Percentiles rank a stretch among this genome's conserved stretches.
phyloP scores from a whole-genome alignment of 1,284 basidiomycete genomes.

The Ceratobasidium sp. region DNA sequence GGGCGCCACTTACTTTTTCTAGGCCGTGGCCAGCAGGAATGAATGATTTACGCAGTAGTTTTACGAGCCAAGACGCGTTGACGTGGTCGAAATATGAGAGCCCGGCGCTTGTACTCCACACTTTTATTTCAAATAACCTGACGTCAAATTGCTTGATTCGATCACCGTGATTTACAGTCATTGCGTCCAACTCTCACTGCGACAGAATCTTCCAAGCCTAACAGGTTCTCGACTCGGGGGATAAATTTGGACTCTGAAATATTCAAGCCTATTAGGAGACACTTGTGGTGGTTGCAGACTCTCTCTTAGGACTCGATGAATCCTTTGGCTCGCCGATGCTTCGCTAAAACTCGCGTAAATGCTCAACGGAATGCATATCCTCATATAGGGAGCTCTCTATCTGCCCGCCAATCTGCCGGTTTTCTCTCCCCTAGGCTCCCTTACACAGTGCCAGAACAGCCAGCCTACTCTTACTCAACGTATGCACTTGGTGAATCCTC shows the following conservation, averaged over 20 bases:
- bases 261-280: too few relatives aligned
- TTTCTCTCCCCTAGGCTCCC: not conserved
- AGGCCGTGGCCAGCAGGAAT: not conserved
- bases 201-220: too few relatives aligned
- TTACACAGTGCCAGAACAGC: not conserved
- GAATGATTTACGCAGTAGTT: not conserved
- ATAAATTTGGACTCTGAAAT: too few relatives aligned
- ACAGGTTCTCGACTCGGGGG: too few relatives aligned
- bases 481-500: not conserved
- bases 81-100: conserved; percentile 34
- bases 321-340: too few relatives aligned
- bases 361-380: too few relatives aligned
- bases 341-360: too few relatives aligned
- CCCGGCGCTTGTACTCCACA: conserved; percentile 27
- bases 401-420: not conserved
- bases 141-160: conserved; percentile 13
- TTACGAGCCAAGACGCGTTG: conserved; percentile 3
- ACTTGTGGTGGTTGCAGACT: too few relatives aligned
- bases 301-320: too few relatives aligned
- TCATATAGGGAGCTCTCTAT: not conserved
- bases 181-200: too few relatives aligned
- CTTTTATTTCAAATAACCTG: not conserved
- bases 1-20: not conserved
- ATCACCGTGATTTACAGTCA: too few relatives aligned
- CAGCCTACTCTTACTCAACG: not conserved